Evolutionary conservation across 495 filamentous ascomycete species (phyloP), one percentile per base, ranked within the genome.

Genomic region (Aspergillus leporis): DNA sequence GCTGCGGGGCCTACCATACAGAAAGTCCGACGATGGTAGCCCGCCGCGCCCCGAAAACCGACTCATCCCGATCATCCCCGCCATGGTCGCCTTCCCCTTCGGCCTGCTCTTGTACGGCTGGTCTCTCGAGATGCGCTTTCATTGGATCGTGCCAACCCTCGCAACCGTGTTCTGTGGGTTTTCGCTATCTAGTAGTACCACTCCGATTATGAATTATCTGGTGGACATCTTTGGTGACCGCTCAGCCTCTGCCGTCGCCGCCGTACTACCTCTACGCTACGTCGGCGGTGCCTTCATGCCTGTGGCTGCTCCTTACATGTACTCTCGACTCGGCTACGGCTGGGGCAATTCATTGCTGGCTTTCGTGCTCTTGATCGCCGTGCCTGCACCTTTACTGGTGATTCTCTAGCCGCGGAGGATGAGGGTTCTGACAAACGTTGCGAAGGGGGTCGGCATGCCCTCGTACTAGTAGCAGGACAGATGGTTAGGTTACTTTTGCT

Each of bases 71-170:
- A 32, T 32, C 5, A 32, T 10, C 47, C 10, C 21, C 8, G 79
- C 78, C 5, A 72, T 78, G 0, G 16, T 86, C 4, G 59, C 85
- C 0, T 70, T 85, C 5, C 85, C 86, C 1, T 57, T 78, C n/a
- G 86, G 86, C 0, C 63, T 89, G 0, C 82, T 88, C 65, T 74
- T 81, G 71, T 89, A 88, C 54, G 86, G 85, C 7, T 89, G 86
- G 86, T 81, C 83, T 4, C 73, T 76, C 0, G 60, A 83, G 18
- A 71, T 73, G 28, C 51, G 84, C 66, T 79, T 78, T 5, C 89
- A 86, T 61, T 64, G 87, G 16, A 79, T 89, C 38, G 88, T 65
- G 67, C 83, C 8, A 87, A 87, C 66, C 78, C 79, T 10, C 73
- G 77, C 7, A 89, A 80, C 66, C 85, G 87, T 2, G 87, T 87